A percentile compares a stretch with the other conserved stretches of the same genome.
phyloP scores from a whole-genome alignment of 768 basidiomycete genomes.

The Suillus decipiens region DNA sequence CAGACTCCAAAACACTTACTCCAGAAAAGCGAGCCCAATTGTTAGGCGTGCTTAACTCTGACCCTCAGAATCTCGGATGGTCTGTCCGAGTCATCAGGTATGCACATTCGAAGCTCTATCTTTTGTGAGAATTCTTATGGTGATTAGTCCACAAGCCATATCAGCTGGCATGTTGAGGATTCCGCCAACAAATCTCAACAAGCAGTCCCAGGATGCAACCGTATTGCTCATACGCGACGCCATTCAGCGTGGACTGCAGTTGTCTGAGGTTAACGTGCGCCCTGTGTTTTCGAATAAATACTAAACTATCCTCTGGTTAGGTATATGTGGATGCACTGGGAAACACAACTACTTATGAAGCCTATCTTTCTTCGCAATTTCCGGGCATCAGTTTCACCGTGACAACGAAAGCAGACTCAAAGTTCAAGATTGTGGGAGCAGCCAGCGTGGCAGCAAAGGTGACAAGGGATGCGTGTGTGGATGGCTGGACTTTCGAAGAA shows the following conservation, averaged over 20 bases:
- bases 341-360: constrained; percentile 80
- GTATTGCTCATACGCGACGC: constrained; percentile 85
- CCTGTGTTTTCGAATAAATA: background rate
- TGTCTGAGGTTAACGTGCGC: constrained; percentile 65
- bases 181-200: constrained; percentile 84
- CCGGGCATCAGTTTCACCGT: constrained; percentile 89
- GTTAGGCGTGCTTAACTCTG: constrained; percentile 65
- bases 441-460: constrained; percentile 99
- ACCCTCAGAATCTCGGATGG: constrained; percentile 76
- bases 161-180: constrained; percentile 87
- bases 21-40: constrained; percentile 66
- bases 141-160: constrained; percentile 81
- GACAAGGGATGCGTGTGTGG: constrained; percentile 87
- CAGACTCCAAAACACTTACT: constrained; percentile 93
- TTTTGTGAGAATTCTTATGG: background rate
- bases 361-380: constrained; percentile 78
- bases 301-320: constrained; percentile 37
- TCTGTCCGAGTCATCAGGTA: constrained; percentile 79
- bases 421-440: constrained; percentile 95
- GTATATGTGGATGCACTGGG: constrained; percentile 96
- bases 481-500: constrained; percentile 84
- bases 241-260: constrained; percentile 72
- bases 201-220: constrained; percentile 88
- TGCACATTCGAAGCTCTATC: constrained; percentile 7
- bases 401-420: constrained; percentile 89